Evolutionary conservation across 495 filamentous ascomycete genomes (phyloP).

Genomic region (Hyaloscypha hepaticicola): DNA sequence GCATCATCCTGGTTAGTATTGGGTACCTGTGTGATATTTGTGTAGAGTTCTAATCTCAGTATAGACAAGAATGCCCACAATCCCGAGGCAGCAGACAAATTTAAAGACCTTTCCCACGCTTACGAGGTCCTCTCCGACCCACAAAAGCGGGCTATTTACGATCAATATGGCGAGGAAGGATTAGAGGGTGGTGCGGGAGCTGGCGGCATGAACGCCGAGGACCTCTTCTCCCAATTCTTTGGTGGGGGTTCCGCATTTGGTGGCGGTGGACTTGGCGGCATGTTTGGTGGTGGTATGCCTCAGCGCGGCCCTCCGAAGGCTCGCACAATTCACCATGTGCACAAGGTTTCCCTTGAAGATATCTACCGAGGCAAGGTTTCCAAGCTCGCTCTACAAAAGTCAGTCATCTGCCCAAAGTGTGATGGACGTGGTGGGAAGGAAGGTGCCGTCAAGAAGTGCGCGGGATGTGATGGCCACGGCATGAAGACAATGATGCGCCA

Average conservation of each 20-base stretch:
- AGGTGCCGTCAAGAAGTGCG: conserved; percentile 88
- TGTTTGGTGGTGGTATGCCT: conserved; percentile 82
- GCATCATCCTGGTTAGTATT: conserved; percentile 76
- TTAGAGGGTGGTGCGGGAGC: conserved; percentile 80
- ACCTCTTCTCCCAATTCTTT: conserved; percentile 98
- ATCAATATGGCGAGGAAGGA: conserved; percentile 96
- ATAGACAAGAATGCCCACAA: conserved; percentile 95
- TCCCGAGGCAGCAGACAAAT: conserved; percentile 91
- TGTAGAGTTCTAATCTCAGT: not conserved
- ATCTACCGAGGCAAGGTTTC: conserved; percentile 98
- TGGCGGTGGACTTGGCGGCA: conserved; percentile 76
- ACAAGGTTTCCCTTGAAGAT: conserved; percentile 97
- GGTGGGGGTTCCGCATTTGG: conserved; percentile 63
- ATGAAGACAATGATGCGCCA: conserved; percentile 99
- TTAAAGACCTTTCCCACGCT: conserved; percentile 94
- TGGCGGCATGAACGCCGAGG: conserved; percentile 92
- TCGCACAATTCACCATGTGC: conserved; percentile 92
- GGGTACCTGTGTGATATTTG: not conserved
- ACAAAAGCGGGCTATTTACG: conserved; percentile 88
- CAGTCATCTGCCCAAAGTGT: conserved; percentile 93
- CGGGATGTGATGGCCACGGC: conserved; percentile 86
- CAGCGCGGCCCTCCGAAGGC: conserved; percentile 89
- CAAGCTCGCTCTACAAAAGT: conserved; percentile 95
- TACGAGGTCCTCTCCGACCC: conserved; percentile 92
- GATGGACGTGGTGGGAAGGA: conserved; percentile 97